A percentile compares a stretch with the other conserved stretches of the same genome.
phyloP scores from a whole-genome alignment of 2,329 filamentous ascomycete species.

The Penicillium crustosum region DNA sequence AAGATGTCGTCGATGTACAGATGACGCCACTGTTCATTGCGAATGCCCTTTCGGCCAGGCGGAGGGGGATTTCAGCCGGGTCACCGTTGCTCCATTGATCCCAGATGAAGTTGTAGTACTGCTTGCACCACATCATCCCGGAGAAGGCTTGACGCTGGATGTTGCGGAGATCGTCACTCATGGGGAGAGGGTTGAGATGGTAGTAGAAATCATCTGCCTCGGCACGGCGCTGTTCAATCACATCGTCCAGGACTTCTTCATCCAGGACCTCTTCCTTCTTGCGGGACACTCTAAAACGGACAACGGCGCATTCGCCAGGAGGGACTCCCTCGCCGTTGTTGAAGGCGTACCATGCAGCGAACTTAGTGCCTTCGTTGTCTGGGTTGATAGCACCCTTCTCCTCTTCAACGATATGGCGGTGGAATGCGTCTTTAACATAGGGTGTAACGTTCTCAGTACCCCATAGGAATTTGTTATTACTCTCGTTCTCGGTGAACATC shows the following conservation, averaged over 20 bases:
- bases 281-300: conserved; percentile 83
- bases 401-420: conserved; percentile 78
- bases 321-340: conserved; percentile 83
- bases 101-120: conserved; percentile 96
- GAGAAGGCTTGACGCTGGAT: conserved; percentile 93
- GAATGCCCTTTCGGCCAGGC: conserved; percentile 71
- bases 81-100: conserved; percentile 98
- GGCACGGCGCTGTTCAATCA: conserved; percentile 79
- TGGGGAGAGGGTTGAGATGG: conserved; percentile 85
- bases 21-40: conserved; percentile 91
- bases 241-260: conserved; percentile 87
- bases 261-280: conserved; percentile 77
- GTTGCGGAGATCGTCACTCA: conserved; percentile 89
- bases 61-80: conserved; percentile 86
- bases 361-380: conserved; percentile 76
- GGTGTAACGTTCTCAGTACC: conserved; percentile 72
- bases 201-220: conserved; percentile 97
- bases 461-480: conserved; percentile 78
- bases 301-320: conserved; percentile 90
- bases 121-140: conserved; percentile 98
- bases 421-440: conserved; percentile 95
- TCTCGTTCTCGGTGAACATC: conserved; percentile 94
- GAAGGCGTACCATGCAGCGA: conserved; percentile 87
- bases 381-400: conserved; percentile 83
- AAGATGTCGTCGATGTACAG: conserved; percentile 92